A percentile compares a stretch with the other conserved stretches of the same genome.
Evolutionary conservation across 805 yeast genomes (phyloP).

Genomic region (Yarrowia sp.): DNA sequence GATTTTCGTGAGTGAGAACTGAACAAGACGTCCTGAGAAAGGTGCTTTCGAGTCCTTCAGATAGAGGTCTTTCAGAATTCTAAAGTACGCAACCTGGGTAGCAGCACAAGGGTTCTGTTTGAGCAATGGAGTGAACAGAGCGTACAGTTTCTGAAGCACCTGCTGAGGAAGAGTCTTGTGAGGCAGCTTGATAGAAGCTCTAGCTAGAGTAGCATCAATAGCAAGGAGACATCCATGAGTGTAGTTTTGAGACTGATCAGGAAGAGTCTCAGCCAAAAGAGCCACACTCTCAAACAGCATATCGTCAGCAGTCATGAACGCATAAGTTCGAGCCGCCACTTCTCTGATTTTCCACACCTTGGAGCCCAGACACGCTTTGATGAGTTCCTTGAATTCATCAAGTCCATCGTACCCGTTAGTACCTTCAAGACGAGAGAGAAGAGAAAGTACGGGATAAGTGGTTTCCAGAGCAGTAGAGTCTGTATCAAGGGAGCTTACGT

Average conservation of each 20-base stretch:
- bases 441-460: conserved; percentile 71
- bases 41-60: conserved; percentile 13
- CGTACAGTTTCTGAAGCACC: conserved; percentile 1
- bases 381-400: conserved; percentile 50
- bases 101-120: conserved; percentile 31
- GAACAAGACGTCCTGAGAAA: neutral
- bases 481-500: conserved; percentile 29
- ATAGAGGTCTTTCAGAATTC: neutral
- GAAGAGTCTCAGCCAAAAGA: neutral
- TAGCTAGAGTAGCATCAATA: conserved; percentile 40
- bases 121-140: conserved; percentile 25
- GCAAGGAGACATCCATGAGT: conserved; percentile 63
- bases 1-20: conserved; percentile 5
- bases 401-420: conserved; percentile 55
- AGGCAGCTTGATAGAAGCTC: conserved; percentile 17
- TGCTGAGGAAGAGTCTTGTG: neutral
- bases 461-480: conserved; percentile 50
- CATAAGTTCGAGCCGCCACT: conserved; percentile 71
- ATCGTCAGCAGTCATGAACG: conserved; percentile 46
- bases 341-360: conserved; percentile 82
- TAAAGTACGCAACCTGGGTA: conserved; percentile 32
- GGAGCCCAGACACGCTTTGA: conserved; percentile 51
- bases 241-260: conserved; percentile 43
- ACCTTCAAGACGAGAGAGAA: conserved; percentile 66
- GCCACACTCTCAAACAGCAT: conserved; percentile 28